These are phyloP conservation scores for Cardiosporidium cionae DNA, from an alignment of 169 alveolate species.

Conservation along the genomic window DNA sequence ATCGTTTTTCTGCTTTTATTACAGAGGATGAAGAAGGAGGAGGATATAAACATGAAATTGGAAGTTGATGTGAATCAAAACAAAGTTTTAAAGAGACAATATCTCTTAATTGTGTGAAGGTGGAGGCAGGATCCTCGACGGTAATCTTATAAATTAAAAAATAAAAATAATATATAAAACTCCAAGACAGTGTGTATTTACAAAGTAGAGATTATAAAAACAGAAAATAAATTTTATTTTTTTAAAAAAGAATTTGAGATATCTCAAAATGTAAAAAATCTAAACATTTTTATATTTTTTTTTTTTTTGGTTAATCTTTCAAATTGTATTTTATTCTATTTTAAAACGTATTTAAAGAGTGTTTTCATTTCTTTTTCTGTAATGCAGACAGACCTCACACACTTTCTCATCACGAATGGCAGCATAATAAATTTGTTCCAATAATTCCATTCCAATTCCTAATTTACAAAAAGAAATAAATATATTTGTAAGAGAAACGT, in stretches of 20 bases:
- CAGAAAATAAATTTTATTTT: too few species aligned
- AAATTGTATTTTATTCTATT: too few species aligned
- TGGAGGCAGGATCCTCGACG: constrained; percentile 15
- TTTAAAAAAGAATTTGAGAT: neutral
- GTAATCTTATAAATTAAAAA: too few species aligned
- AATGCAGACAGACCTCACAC: neutral
- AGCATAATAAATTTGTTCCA: constrained; percentile 5
- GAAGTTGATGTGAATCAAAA: neutral
- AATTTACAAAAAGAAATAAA: too few species aligned
- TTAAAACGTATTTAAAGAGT: too few species aligned
- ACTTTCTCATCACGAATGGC: constrained; percentile 5
- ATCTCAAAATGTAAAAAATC: neutral
- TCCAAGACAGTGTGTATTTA: too few species aligned
- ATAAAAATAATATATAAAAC: too few species aligned
- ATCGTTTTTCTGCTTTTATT: too few species aligned
- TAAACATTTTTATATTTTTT: neutral
- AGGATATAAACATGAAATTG: neutral
- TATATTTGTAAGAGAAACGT: too few species aligned
- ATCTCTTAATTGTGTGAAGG: constrained; percentile 15
- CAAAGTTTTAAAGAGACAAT: neutral
- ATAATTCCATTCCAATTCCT: constrained; percentile 1
- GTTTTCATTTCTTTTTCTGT: neutral
- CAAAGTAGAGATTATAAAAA: too few species aligned
- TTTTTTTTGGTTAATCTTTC: too few species aligned
- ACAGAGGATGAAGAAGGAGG: neutral